These are phyloP conservation scores for Amauroascus niger DNA, from an alignment of 2,329 filamentous ascomycete species.

Conservation along the genomic window DNA sequence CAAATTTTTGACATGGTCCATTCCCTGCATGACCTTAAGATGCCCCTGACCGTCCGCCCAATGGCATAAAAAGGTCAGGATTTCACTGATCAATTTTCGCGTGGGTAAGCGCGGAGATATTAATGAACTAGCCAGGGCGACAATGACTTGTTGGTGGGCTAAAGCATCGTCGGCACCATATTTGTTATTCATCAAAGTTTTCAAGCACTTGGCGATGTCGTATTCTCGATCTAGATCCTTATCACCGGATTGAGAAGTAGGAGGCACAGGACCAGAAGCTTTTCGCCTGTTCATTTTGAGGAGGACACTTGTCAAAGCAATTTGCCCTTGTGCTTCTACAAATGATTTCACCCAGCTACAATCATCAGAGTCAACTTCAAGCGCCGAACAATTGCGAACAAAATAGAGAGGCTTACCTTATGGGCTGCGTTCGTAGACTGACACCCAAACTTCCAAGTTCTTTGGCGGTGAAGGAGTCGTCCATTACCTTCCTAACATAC, in stretches of 20 bases:
- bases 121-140: conserved; percentile 75
- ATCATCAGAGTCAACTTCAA: neutral
- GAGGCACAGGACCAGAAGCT: conserved; percentile 59
- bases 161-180: conserved; percentile 95
- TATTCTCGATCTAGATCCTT: conserved; percentile 86
- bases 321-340: conserved; percentile 93
- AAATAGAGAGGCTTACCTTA: conserved; percentile 44
- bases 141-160: conserved; percentile 77
- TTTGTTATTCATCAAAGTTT: conserved; percentile 98
- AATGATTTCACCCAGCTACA: conserved; percentile 82
- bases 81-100: conserved; percentile 88
- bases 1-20: conserved; percentile 81
- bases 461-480: conserved; percentile 85
- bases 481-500: conserved; percentile 96
- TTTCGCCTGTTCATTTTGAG: conserved; percentile 87
- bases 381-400: neutral
- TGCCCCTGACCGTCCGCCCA: conserved; percentile 87
- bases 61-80: conserved; percentile 90
- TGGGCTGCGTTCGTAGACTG: conserved; percentile 89
- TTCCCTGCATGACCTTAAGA: conserved; percentile 81
- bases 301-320: conserved; percentile 87
- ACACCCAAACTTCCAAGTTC: conserved; percentile 88
- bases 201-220: conserved; percentile 94
- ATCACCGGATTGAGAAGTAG: conserved; percentile 52
- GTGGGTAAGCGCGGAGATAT: conserved; percentile 84